Percentiles rank a stretch among this genome's conserved stretches.
Conservation (phyloP, 306 rosid species). For the Pachyrhizus erosus region DNA sequence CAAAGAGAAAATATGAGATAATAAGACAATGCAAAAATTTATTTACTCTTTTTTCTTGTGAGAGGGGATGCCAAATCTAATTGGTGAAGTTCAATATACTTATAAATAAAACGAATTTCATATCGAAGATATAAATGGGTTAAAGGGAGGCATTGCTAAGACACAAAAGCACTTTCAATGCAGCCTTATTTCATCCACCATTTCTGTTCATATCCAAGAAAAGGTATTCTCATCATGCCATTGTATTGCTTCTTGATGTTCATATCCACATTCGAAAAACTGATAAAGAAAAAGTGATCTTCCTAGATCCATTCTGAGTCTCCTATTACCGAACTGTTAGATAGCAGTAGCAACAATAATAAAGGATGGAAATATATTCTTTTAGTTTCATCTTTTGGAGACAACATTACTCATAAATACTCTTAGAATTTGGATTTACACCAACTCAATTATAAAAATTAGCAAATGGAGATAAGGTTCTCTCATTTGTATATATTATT, state of each 20-base stretch:
- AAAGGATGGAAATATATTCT: constrained; percentile 1
- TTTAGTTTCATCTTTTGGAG: background rate
- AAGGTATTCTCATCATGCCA: too few species aligned
- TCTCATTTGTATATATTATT: too few species aligned
- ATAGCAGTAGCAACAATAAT: background rate
- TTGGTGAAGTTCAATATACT: background rate
- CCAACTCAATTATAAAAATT: too few species aligned
- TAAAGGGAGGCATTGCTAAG: background rate
- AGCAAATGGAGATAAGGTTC: too few species aligned
- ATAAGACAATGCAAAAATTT: too few species aligned
- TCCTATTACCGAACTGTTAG: background rate
- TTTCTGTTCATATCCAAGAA: background rate
- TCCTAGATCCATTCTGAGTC: constrained; percentile 16
- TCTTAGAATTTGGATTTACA: too few species aligned
- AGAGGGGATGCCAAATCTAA: background rate
- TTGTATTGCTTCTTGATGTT: too few species aligned
- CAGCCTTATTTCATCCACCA: background rate
- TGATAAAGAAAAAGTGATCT: background rate
- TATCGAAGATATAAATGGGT: background rate
- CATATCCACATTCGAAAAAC: background rate
- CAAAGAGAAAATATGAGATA: background rate
- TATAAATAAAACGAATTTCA: background rate
- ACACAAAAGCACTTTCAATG: constrained; percentile 11
- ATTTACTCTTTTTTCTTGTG: too few species aligned
- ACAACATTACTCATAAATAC: too few species aligned